Conservation (phyloP, 108 stramenopile species). For the Chaetoceros muelleri region DNA sequence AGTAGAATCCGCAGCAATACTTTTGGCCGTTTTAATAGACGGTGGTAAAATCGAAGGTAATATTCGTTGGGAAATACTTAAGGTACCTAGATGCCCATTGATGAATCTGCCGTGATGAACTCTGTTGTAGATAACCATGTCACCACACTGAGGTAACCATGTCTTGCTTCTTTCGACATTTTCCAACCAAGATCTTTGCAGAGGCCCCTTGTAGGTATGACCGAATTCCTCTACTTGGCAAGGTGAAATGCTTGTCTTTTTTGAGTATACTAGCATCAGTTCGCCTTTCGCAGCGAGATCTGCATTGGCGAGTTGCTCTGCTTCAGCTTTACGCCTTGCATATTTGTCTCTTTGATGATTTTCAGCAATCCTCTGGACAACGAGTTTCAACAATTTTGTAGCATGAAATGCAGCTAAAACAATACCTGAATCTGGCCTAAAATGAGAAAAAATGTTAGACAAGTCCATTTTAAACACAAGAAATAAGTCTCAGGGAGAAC, state of each 20-base stretch:
- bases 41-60: constrained; percentile 7
- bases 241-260: constrained; percentile 1
- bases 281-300: background rate
- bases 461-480: background rate
- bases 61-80: constrained; percentile 17
- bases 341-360: constrained; percentile 10
- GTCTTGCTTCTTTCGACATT: background rate
- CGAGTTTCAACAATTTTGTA: constrained; percentile 6
- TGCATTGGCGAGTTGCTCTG: background rate
- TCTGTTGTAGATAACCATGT: constrained; percentile 32
- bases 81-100: constrained; percentile 14
- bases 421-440: constrained; percentile 26
- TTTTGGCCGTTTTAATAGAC: background rate
- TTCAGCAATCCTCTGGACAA: constrained; percentile 1
- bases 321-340: background rate
- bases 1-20: background rate
- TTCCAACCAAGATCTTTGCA: constrained; percentile 21
- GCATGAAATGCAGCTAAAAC: constrained; percentile 10
- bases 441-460: background rate
- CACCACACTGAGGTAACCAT: constrained; percentile 49
- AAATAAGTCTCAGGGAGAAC: background rate
- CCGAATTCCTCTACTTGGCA: constrained; percentile 4
- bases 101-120: constrained; percentile 26
- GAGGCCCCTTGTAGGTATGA: constrained; percentile 11
- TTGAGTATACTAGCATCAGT: background rate